These are phyloP conservation scores for Globisporangium polare DNA, from an alignment of 352 stramenopile species.

Conservation along the genomic window DNA sequence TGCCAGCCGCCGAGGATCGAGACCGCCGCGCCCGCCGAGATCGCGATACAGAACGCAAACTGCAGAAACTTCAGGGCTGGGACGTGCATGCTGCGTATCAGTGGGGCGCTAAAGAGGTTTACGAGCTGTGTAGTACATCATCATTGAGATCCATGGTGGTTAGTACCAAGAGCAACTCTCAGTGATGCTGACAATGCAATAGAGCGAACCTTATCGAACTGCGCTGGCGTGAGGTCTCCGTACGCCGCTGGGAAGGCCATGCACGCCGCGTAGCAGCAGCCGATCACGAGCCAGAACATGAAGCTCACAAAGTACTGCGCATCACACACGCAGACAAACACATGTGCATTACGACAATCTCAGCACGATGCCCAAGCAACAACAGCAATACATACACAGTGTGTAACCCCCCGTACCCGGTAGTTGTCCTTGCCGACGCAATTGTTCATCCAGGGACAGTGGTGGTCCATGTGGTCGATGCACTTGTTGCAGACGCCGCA, in stretches of 20 bases:
- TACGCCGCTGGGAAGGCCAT: conserved; percentile 61
- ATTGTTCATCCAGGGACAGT: conserved; percentile 98
- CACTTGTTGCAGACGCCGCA: conserved; percentile 86
- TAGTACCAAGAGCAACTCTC: too few species aligned
- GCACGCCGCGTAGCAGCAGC: conserved; percentile 52
- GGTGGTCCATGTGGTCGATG: conserved; percentile 96
- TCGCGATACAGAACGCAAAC: conserved; percentile 67
- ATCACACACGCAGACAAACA: neutral
- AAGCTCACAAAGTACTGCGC: conserved; percentile 82
- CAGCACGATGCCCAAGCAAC: neutral
- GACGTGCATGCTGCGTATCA: conserved; percentile 16
- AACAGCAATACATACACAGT: neutral
- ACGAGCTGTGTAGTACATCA: conserved; percentile 34
- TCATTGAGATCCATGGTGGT: too few species aligned
- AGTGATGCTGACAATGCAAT: too few species aligned
- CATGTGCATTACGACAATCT: neutral
- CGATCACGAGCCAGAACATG: conserved; percentile 57
- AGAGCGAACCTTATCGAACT: conserved; percentile 53
- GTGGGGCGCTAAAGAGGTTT: conserved; percentile 18
- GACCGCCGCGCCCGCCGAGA: conserved; percentile 55
- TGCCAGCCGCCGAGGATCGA: conserved; percentile 68
- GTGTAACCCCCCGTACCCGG: conserved; percentile 46
- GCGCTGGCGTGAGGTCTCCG: conserved; percentile 33
- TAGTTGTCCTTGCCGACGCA: conserved; percentile 97
- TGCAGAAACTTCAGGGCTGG: conserved; percentile 39